Conservation (phyloP, 2,329 filamentous ascomycete species). For the Amauroascus verrucosus region DNA sequence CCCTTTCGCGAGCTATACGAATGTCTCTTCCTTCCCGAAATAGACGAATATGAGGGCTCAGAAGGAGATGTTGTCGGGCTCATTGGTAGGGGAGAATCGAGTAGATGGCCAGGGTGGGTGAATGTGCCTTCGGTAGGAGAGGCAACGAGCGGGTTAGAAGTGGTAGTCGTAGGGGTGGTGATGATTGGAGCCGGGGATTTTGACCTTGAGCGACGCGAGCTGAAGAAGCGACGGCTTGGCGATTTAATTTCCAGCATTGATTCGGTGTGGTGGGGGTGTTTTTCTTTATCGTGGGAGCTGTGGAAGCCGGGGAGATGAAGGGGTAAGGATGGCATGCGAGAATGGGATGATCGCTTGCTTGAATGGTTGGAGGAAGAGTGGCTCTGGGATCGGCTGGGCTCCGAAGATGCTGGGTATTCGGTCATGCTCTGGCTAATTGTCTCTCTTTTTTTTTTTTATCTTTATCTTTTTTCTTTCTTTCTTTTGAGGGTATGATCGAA, state of each 20-base stretch:
- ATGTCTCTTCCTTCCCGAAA: conserved; percentile 14
- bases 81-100: conserved; percentile 17
- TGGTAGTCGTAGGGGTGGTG: conserved; percentile 14
- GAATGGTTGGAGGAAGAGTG: neutral
- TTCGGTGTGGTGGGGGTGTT: neutral
- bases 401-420: neutral
- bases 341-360: neutral
- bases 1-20: conserved; percentile 18
- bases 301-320: conserved; percentile 3
- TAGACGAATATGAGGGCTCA: neutral
- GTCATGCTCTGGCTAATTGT: neutral
- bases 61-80: conserved; percentile 7
- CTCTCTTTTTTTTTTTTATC: neutral
- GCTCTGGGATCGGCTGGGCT: neutral
- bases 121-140: conserved; percentile 7
- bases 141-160: conserved; percentile 15
- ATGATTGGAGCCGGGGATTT: conserved; percentile 20
- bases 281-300: neutral
- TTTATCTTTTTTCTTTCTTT: too few species aligned
- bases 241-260: conserved; percentile 4
- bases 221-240: conserved; percentile 15
- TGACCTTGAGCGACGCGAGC: conserved; percentile 14
- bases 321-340: conserved; percentile 3
- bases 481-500: too few species aligned
- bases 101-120: neutral